A percentile compares a stretch with the other conserved stretches of the same genome.
Evolutionary conservation across 257 asterid species (phyloP).

Genomic region (Orobanche coerulescens): DNA sequence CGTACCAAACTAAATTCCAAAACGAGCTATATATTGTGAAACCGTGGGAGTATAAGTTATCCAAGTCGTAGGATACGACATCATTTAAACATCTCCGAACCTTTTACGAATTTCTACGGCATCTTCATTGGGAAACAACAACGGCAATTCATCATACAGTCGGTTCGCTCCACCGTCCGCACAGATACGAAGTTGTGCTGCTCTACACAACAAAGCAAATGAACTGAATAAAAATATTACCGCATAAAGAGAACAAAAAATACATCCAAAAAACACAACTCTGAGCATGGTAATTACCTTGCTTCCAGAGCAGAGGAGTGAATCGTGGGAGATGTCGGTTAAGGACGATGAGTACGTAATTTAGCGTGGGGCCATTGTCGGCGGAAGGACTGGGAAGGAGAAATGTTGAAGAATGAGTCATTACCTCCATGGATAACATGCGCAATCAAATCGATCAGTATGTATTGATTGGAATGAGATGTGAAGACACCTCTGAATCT

Average conservation of each 20-base stretch:
- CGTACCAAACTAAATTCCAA: too few relatives aligned
- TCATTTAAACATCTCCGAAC: conserved; percentile 23
- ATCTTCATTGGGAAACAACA: conserved; percentile 51
- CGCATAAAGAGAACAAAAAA: not conserved
- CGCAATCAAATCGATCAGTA: conserved; percentile 3
- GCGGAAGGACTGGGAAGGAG: conserved; percentile 48
- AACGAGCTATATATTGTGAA: too few relatives aligned
- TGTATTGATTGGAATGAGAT: not conserved
- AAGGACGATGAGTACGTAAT: conserved; percentile 64
- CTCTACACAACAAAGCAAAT: conserved; percentile 36
- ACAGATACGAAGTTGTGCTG: conserved; percentile 75
- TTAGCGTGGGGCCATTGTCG: conserved; percentile 29
- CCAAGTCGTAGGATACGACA: not conserved
- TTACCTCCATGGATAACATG: conserved; percentile 41
- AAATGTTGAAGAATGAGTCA: conserved; percentile 64
- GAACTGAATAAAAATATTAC: not conserved
- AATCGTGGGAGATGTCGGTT: conserved; percentile 71
- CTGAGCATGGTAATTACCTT: conserved; percentile 38
- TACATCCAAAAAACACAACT: not conserved
- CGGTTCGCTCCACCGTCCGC: conserved; percentile 97
- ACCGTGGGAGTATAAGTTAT: too few relatives aligned
- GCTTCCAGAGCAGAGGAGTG: conserved; percentile 81
- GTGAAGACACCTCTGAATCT: not conserved
- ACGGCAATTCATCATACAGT: conserved; percentile 77
- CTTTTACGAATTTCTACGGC: conserved; percentile 53